Base-by-base conservation (phyloP, 2,329 filamentous ascomycete genomes). In the Aspergillus ochraceus region DNA sequence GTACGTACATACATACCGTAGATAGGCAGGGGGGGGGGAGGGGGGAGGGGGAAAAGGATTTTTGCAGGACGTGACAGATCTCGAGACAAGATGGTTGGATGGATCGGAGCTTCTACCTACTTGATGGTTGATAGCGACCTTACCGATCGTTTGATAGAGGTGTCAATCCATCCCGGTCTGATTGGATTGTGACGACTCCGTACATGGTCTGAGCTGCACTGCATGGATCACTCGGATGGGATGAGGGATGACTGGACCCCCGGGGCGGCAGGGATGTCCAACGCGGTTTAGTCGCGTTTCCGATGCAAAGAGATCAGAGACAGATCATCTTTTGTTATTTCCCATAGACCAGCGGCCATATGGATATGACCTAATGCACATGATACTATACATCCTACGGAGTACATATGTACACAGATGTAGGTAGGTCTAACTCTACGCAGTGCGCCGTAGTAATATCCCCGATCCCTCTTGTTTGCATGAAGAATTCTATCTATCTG, bases 281-380 rank as follows among this genome's bases (percentile, higher is more conserved):
- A 56, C 49, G 30, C 30, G 47, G 54, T 45, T 30, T 56, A 56
- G 54, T 56, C 17, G 19, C 14, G 22, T 45, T 32, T 29, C 39
- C 22, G 29, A 36, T 17, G 36, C 32, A 22, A 56, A 32, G 30
- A 32, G 30, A 12, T 11, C 9, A 29, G 54, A 29, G 54, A 56
- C 39, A 42, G 54, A 56, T 56, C 54, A 50, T 49, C 39, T 50
- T 50, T 20, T 50, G 30, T 10, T 32, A 32, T 32, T 12, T 29
- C 26, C 26, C 26, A 29, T 9, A 9, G 6, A 29, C 8, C 26
- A 9, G 6, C 9, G 26, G 8, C 26, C 26, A 9, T 29, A 29
- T 29, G 26, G 26, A 9, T 29, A 29, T 29, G 26, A 29, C 26
- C 26, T 29, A 29, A 29, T 29, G 26, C 26, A 26, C 26, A 26